phyloP scores from a whole-genome alignment of 441 rosid species.

The Populus hybrid region DNA sequence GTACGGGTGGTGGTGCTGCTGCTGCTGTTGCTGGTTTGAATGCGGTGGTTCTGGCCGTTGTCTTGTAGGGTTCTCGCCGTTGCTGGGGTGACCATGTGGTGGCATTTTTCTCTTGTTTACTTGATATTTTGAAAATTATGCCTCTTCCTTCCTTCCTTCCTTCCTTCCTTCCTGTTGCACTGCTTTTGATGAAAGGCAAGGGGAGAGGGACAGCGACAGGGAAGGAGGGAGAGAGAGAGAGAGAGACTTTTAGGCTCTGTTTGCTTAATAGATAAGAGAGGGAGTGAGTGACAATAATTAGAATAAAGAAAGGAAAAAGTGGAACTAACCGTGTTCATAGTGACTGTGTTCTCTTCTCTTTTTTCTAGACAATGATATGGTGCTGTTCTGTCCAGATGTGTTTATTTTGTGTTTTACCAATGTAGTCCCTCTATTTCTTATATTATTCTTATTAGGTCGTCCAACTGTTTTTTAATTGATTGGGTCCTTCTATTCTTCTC shows the following conservation, averaged over 20 bases:
- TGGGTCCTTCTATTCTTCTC: too few relatives aligned
- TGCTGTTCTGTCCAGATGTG: neutral
- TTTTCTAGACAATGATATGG: neutral
- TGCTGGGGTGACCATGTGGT: neutral
- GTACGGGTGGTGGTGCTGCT: constrained; percentile 41
- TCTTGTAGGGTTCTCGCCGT: neutral
- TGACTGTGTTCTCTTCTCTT: neutral
- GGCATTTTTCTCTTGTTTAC: neutral
- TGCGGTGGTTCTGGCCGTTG: neutral
- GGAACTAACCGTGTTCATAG: neutral
- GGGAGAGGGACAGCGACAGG: too few relatives aligned
- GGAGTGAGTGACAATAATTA: neutral
- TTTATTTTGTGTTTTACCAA: neutral
- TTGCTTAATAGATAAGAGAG: neutral
- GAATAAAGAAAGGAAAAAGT: neutral
- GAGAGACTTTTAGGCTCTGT: neutral
- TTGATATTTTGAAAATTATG: neutral
- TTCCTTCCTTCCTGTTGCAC: neutral
- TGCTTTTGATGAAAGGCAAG: neutral
- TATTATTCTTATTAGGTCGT: neutral
- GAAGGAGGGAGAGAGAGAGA: neutral
- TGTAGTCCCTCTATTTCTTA: neutral
- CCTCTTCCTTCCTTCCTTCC: neutral
- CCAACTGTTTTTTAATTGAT: neutral
- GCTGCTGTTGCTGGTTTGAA: constrained; percentile 7